Evolutionary conservation across 2,329 filamentous ascomycete genomes (phyloP), one percentile per base, ranked within the genome.

Genomic region (Epichloe gansuensis): DNA sequence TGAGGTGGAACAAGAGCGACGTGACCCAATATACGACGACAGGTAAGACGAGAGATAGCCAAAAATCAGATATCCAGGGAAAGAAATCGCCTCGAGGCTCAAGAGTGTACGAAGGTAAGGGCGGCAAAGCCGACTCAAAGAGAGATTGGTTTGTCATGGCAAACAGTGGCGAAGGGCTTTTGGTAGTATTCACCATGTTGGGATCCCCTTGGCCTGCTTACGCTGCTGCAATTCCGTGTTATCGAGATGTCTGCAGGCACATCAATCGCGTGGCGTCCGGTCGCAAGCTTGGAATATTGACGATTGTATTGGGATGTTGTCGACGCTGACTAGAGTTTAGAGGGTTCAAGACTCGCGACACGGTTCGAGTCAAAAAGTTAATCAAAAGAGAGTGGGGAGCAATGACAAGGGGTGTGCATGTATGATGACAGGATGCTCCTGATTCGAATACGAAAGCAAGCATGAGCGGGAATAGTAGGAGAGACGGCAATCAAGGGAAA

Each of bases 1-100:
- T 83, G 60, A 83, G 65, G 74, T 97, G 91, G 73, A 95, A 98
- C 65, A 91, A 72, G 66, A 88, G 71, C 21, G 91, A 97, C 35
- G 94, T 72, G 23, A 73, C 70, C 93, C 93, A 98, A 77, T 98
- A 98, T 54, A 85, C 86, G 61, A 88, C 66, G 55, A 96, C 78
- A 34, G 91, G 91, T 13, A 86, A 73, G 46, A 91, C 68, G 54
- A 94, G 75, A 46, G 86, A 81, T 31, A 95, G 73, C 69, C 86
- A 82, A 63, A 86, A 85, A 71, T 98, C 93, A 54, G 90, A 82
- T 17, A 95, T 77, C 69, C 84, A 86, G 43, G 88, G 73, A 55
- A 96, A 67, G 52, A 96, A 75, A 53, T 89, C 81, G 56, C 82
- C 77, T 46, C 85, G 81, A 8, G 83, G 82, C 58, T 75, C 75